Base-by-base conservation (phyloP, 1,139 yeast species). In the Fermentozyma sake region DNA sequence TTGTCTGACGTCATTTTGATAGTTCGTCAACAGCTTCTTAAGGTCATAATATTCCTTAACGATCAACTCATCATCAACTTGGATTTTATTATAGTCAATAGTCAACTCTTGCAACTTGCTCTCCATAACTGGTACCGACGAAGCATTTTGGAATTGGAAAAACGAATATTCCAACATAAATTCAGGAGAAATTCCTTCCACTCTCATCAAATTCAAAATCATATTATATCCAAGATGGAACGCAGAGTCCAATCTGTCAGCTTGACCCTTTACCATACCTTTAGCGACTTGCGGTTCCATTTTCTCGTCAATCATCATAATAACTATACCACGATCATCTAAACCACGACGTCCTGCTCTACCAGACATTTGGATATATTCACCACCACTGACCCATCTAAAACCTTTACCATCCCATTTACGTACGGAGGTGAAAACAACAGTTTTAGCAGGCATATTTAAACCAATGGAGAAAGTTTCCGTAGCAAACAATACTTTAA, bases 341-440 rank as follows among this genome's bases (percentile, higher is more conserved):
- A 93, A 72, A 48, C 99, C 98, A 72, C 99, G 84, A 70, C 99
- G 89, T 48, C 99, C 99, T 11, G 99, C 99, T 62, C 99, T 80
- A 39, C 99, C 99, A 22, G 96, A 85, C 99, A 91, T 91, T 62
- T 93, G 99, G 46, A 91, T 93, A 58, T 91, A 93, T 60, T 93
- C 99, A 63, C 98, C 99, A 34, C 97, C 97, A 31, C 96, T 85
- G 21, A 93, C 96, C 97, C 97, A 91, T 58, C 99, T 78, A 66
- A 89, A 87, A 14, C 91, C 93, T 37, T 76, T 79, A 46, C 98
- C 98, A 58, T 93, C 99, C 95, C 96, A 91, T 55, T 93, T 93
- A 53, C 98, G 78, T 9, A 93, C 98, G 23, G 93, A 84, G 0
- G 98, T 91, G 58, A 93, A 93, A 7, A 93, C 98, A 25, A 91